Percentiles rank a stretch among this genome's conserved stretches.
These are phyloP conservation scores for Tolypocladium ophioglossoides DNA, from an alignment of 2,329 filamentous ascomycete genomes.

Conservation along the genomic window DNA sequence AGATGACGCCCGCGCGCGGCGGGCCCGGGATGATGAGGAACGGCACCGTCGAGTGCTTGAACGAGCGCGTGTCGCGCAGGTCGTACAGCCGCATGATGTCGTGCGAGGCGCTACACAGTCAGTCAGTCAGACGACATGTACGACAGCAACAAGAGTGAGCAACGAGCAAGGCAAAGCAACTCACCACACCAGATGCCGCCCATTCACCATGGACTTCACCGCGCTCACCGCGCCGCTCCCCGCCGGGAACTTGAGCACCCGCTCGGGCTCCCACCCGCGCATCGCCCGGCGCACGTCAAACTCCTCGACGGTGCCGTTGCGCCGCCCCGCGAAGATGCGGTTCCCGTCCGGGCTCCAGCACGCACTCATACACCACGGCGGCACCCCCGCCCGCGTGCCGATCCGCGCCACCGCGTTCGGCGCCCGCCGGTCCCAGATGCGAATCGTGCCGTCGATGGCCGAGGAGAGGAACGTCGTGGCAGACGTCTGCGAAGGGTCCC, in stretches of 20 bases:
- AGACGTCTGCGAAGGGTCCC: slow-evolving; percentile 49
- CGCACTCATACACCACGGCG: slow-evolving; percentile 95
- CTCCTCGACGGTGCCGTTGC: slow-evolving; percentile 91
- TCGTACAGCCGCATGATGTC: slow-evolving; percentile 94
- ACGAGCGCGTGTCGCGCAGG: slow-evolving; percentile 52
- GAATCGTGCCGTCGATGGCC: slow-evolving; percentile 74
- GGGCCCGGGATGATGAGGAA: slow-evolving; percentile 95
- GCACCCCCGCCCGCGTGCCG: slow-evolving; percentile 59
- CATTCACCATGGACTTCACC: slow-evolving; percentile 84
- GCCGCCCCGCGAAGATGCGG: slow-evolving; percentile 81
- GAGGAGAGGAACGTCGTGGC: slow-evolving; percentile 81
- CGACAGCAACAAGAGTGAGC: not conserved
- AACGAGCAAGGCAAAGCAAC: slow-evolving; percentile 15
- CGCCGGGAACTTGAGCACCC: slow-evolving; percentile 76
- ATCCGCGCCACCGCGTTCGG: slow-evolving; percentile 71
- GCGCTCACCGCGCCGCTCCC: slow-evolving; percentile 87
- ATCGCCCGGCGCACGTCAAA: slow-evolving; percentile 71
- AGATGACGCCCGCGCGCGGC: slow-evolving; percentile 74
- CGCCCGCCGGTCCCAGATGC: slow-evolving; percentile 86
- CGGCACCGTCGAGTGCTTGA: slow-evolving; percentile 71
- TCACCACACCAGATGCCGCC: slow-evolving; percentile 74
- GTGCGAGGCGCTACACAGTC: slow-evolving; percentile 59
- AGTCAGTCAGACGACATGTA: not conserved
- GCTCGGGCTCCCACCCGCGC: slow-evolving; percentile 59
- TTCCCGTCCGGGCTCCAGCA: slow-evolving; percentile 97